phyloP scores from a whole-genome alignment of 108 stramenopile species.

The Hondaea fermentalgiana region DNA sequence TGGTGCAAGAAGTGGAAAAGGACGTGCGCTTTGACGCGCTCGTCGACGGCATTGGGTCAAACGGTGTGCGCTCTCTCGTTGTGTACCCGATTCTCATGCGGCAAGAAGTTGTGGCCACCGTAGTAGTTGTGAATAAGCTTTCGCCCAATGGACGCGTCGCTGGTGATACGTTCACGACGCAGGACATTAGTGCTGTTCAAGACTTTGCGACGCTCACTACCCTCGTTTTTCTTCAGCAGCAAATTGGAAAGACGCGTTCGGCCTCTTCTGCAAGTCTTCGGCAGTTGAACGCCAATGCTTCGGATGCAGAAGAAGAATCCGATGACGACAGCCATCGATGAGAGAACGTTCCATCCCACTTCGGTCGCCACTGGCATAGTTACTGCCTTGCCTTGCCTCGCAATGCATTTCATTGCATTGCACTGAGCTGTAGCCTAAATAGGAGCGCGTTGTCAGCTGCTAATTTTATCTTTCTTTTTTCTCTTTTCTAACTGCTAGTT shows the following conservation, averaged over 20 bases:
- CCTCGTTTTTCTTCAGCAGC: constrained; percentile 2
- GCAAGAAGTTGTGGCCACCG: not conserved
- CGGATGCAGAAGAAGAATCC: not conserved
- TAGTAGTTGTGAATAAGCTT: not conserved
- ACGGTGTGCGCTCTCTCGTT: not conserved
- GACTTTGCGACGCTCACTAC: constrained; percentile 3
- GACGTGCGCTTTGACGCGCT: constrained; percentile 11
- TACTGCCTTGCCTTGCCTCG: no score
- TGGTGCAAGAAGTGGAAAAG: not conserved
- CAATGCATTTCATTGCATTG: no score
- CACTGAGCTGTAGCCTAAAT: no score
- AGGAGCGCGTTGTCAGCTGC: no score
- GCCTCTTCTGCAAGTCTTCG: not conserved
- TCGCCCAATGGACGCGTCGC: not conserved
- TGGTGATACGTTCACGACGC: not conserved
- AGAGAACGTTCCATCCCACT: not conserved
- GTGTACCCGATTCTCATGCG: constrained; percentile 17
- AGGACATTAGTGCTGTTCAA: not conserved
- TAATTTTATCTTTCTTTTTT: no score
- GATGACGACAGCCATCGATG: not conserved
- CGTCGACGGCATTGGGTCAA: not conserved
- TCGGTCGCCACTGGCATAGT: no score
- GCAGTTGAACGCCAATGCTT: not conserved
- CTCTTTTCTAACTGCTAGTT: no score
- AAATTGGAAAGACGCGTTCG: not conserved